Evolutionary conservation across 441 rosid species (phyloP).

Genomic region (Syzygium syzygioides): DNA sequence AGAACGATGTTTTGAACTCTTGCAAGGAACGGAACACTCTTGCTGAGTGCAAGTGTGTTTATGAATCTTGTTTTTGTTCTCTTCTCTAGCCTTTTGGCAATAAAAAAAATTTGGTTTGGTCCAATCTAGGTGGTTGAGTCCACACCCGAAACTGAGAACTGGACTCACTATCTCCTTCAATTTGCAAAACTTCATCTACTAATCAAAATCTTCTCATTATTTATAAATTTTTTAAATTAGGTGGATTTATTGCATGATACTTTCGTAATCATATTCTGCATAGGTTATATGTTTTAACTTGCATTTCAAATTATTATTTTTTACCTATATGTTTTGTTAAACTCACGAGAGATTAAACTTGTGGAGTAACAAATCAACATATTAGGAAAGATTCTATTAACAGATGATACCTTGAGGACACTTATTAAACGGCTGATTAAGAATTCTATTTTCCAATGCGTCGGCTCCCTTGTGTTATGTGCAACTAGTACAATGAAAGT

Average conservation of each 20-base stretch:
- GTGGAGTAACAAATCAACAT: background rate
- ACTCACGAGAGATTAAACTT: background rate
- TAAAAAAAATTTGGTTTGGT: background rate
- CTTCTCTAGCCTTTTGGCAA: background rate
- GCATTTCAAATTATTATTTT: background rate
- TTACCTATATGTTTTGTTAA: background rate
- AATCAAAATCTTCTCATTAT: background rate
- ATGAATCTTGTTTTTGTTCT: background rate
- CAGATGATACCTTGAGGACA: background rate
- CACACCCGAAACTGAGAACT: rapidly evolving
- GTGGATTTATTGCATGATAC: background rate
- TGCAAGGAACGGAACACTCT: background rate
- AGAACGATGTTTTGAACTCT: background rate
- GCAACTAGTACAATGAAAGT: background rate
- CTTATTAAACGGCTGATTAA: background rate
- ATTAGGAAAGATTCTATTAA: background rate
- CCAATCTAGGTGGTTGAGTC: rapidly evolving
- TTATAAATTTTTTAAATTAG: background rate
- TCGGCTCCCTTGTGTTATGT: background rate
- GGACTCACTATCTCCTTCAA: background rate
- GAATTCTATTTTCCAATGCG: background rate
- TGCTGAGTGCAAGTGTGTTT: background rate
- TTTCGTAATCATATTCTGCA: background rate
- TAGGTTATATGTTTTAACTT: background rate
- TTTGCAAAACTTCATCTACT: background rate